Evolutionary conservation across 1,284 basidiomycete genomes (phyloP), one percentile per base, ranked within the genome.

Genomic region (Ceratobasidium sp.): DNA sequence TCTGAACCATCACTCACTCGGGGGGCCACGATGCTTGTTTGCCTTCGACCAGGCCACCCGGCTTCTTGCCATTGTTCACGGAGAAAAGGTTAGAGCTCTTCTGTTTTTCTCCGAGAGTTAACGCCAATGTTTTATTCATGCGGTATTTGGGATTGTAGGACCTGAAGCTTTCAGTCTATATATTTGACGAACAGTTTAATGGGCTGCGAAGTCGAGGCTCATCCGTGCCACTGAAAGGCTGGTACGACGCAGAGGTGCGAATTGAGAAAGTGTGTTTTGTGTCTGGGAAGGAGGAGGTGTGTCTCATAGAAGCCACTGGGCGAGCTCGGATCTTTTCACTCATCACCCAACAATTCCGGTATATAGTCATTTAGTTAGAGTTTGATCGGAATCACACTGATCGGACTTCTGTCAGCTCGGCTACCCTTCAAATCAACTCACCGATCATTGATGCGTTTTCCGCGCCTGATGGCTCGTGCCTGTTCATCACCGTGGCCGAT

Each of bases 321-420:
- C 78, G 72, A 23, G 68, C 72, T n/a, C 58, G 81, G 15, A 79
- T 81, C 1, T 78, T 77, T 28, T 78, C 77, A 18, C 56, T 80
- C 18, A 49, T 79, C 20, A 76, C 78, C 20, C 80, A 78, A 49
- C 70, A 77, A 12, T 81, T 79, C 58, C 67, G 80, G 81, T 80
- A 39, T n/a, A 79, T 33, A 23, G 20, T 33, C 4, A n/a, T 55
- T 56, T 23, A 7, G 33, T 23, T n/a, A 9, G 13, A 28, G 51
- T 20, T 18, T 39, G 42, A 12, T 12, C 39, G 23, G 4, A 18
- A 33, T 51, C 49, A 15, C 9, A 40, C 33, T 23, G 12, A 28
- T 23, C n/a, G 15, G 18, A 9, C 7, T 15, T 49, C 55, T 61
- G 42, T 40, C 58, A 78, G 70, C 7, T 39, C 28, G 9, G 63